Base-by-base conservation (phyloP, 2,329 filamentous ascomycete species). In the Epichloe elymi region DNA sequence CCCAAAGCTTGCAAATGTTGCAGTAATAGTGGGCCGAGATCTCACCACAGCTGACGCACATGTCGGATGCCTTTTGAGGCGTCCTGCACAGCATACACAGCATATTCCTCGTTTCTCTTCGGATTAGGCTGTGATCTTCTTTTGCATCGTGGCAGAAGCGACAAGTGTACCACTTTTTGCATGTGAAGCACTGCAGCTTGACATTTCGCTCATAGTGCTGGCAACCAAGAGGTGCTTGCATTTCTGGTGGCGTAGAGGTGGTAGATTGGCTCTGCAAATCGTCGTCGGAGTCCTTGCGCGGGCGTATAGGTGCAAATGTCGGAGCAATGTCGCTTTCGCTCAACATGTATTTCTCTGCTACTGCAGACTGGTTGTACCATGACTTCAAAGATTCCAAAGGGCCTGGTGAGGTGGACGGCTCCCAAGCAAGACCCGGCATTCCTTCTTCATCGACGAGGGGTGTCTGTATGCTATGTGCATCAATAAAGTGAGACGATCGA, bases 171-270 rank as follows among this genome's bases (percentile, higher is more conserved):
- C 93, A 98, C 60, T 79, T 83, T 59, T 84, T 80, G 69, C 93
- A 98, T 26, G 86, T 84, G 57, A 80, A 88, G 66, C 93, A 98
- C 69, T 98, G 90, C 36, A 97, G 72, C 67, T 97, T 97, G 59
- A 98, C 88, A 60, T 97, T 97, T 56, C 93, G 82, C 62, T 87
- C 88, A 66, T 98, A 98, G 68, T 98, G 93, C 60, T 84, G 75
- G 65, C 93, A 98, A 0, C 93, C 93, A 5, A 96, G 69, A 33
- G 74, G 70, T 3, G 68, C 72, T 20, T 72, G 68, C 17, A 53
- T 50, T 35, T 67, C 65, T n/a, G 56, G 39, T 42, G 55, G 50
- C 8, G 55, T 51, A 30, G 60, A 56, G 11, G 51, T 50, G 4
- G 51, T 50, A 4, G 52, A 51, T 39, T 57, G 55, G n/a, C 53